Evolutionary conservation across 768 basidiomycete species (phyloP), one percentile per base, ranked within the genome.

Genomic region (Cubamyces sp.): DNA sequence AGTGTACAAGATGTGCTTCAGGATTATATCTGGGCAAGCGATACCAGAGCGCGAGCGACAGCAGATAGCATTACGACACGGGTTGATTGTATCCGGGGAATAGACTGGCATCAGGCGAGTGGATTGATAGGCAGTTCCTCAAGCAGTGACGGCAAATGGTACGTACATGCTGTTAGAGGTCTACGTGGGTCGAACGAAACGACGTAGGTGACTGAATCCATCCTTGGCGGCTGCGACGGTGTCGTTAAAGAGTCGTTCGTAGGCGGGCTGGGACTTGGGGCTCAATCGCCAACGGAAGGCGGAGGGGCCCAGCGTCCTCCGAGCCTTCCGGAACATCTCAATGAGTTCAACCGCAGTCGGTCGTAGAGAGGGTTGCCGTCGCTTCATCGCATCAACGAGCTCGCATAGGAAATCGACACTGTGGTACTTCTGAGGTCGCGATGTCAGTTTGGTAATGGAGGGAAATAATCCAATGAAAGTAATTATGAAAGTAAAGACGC

Each of bases 191-290:
- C 26, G 28, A 16, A 47, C 57, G 16, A 58, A 30, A 7, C 47
- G 21, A 18, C 49, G 19, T 25, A 60, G 30, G 1, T 60, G 48
- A 21, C 48, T 40, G 18, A 68, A n/a, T 3, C 64, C 53, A 23
- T 65, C 60, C 12, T 54, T 34, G 2, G 66, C 66, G 4, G 43
- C 56, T 15, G 64, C 59, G 18, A 68, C 64, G 14, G 66, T 60
- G 45, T 65, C 64, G 50, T 68, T 59, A 6, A 65, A 23, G 14
- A 65, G 47, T 1, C 66, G 52, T 19, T 62, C 64, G 11, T 61
- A 54, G 0, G 28, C 18, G 3, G 57, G 54, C 40, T 68, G 61
- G 2, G 51, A 40, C 11, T 64, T 52, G 7, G 57, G 21, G 0
- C 61, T 48, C 6, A 68, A 45, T 3, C 66, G 50, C 64, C 64